These are phyloP conservation scores for Paecilomyces dactylethromorphus DNA, from an alignment of 2,329 filamentous ascomycete genomes.

Conservation along the genomic window DNA sequence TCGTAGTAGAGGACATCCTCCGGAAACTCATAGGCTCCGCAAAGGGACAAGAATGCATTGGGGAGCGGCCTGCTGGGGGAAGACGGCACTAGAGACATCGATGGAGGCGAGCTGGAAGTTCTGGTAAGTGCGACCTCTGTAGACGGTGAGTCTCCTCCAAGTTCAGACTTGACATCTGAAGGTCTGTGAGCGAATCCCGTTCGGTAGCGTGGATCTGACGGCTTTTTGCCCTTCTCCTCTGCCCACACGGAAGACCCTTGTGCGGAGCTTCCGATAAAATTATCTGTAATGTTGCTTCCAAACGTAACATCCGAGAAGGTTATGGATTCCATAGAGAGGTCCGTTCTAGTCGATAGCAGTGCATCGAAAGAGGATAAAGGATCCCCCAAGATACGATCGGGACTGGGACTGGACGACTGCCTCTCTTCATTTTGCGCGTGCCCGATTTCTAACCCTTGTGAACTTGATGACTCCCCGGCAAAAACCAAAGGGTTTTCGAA, in stretches of 20 bases:
- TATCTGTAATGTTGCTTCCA: background rate
- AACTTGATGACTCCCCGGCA: background rate
- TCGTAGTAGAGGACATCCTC: constrained; percentile 8
- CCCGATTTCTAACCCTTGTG: background rate
- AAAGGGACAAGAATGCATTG: constrained; percentile 3
- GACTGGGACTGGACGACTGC: background rate
- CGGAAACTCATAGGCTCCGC: constrained; percentile 7
- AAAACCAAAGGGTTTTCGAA: background rate
- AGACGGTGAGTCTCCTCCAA: background rate
- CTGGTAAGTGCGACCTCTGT: background rate
- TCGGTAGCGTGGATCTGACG: background rate
- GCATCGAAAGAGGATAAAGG: background rate
- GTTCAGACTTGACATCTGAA: background rate
- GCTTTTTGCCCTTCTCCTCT: background rate
- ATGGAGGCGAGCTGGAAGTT: constrained; percentile 1
- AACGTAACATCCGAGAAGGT: background rate
- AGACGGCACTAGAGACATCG: background rate
- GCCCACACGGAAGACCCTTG: background rate
- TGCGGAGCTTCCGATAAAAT: background rate
- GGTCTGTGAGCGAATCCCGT: background rate
- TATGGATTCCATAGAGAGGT: background rate
- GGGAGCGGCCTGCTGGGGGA: constrained; percentile 2
- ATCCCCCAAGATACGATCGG: background rate
- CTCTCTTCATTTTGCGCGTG: background rate
- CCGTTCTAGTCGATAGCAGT: background rate